Percentiles rank a stretch among this genome's conserved stretches.
phyloP scores from a whole-genome alignment of 805 yeast genomes.

The Ogataea minuta region DNA sequence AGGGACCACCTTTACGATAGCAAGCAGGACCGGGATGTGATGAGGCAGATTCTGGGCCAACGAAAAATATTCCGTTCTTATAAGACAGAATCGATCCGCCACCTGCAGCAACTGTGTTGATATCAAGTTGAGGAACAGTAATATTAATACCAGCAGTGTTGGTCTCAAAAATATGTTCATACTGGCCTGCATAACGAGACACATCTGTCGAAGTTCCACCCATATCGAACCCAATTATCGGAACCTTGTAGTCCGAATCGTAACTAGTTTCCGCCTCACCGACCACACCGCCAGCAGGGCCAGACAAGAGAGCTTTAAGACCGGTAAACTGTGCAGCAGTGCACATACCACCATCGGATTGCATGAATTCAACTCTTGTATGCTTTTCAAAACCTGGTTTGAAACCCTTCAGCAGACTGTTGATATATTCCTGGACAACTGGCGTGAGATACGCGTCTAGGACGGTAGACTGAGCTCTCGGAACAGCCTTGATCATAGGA shows the following conservation, averaged over 20 bases:
- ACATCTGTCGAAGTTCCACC: constrained; percentile 41
- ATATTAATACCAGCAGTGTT: constrained; percentile 35
- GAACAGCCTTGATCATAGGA: constrained; percentile 40
- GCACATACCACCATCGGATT: constrained; percentile 56
- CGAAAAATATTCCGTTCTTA: constrained; percentile 6
- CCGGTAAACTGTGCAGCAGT: constrained; percentile 54
- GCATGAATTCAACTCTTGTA: constrained; percentile 51
- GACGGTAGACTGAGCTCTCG: constrained; percentile 41
- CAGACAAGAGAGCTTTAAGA: constrained; percentile 50
- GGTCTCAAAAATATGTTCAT: constrained; percentile 32
- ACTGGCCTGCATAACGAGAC: constrained; percentile 34
- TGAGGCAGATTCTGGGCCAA: constrained; percentile 11
- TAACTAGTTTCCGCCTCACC: constrained; percentile 55
- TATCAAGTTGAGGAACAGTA: constrained; percentile 36
- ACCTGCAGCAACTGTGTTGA: constrained; percentile 16
- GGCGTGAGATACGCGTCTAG: constrained; percentile 45
- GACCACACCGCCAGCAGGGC: constrained; percentile 64
- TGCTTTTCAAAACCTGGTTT: constrained; percentile 30
- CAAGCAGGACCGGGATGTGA: constrained; percentile 12
- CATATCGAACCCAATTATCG: constrained; percentile 37
- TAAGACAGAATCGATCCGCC: constrained; percentile 10
- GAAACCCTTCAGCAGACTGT: constrained; percentile 36
- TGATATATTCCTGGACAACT: constrained; percentile 39
- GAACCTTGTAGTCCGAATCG: constrained; percentile 30
- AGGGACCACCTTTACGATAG: constrained; percentile 9